Base-by-base conservation (phyloP, 768 basidiomycete genomes). In the Lyophyllum semitale region DNA sequence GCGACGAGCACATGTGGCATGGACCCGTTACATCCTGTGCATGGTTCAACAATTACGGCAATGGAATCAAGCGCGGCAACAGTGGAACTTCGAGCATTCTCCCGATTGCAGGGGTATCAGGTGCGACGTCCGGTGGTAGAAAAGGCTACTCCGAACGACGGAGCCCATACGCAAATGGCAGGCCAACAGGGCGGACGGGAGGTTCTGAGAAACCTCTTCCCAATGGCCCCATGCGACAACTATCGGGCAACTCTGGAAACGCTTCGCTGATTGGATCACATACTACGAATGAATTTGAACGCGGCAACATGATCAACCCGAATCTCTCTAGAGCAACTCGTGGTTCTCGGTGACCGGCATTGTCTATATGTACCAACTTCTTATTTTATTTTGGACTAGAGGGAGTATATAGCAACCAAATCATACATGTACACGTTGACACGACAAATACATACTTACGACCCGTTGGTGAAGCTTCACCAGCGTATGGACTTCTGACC, bases 11-110 rank as follows among this genome's bases (percentile, higher is more conserved):
- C 62, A 86, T 90, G 76, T 91, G 89, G 90, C 73, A 82, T 58
- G 78, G 77, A 8, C 84, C 89, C 8, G 85, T 88, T 48, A 87
- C 89, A 1, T 78, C 79, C 13, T 88, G 83, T 67, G 83, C 87
- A 49, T 90, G 88, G 89, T 89, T 90, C 70, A 78, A 79, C 55
- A 68, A 68, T 40, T 81, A 81, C 54, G 77, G 79, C 35, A 73
- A 78, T 54, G 72, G 61, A 40, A 63, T 65, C 42, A 68, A 70
- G 25, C 62, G 68, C 20, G 67, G 65, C n/a, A 74, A 74, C 58
- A 73, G 71, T 38, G 72, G 68, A 37, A 63, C 64, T 32, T 73
- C 73, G 11, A 73, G 72, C 54, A 66, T 78, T 27, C 66, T 78
- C 30, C 77, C 74, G n/a, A 65, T 72, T n/a, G 66, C 68, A 11